Conservation (phyloP, 2,329 filamentous ascomycete genomes). For the Dothideomycetidae sp. region DNA sequence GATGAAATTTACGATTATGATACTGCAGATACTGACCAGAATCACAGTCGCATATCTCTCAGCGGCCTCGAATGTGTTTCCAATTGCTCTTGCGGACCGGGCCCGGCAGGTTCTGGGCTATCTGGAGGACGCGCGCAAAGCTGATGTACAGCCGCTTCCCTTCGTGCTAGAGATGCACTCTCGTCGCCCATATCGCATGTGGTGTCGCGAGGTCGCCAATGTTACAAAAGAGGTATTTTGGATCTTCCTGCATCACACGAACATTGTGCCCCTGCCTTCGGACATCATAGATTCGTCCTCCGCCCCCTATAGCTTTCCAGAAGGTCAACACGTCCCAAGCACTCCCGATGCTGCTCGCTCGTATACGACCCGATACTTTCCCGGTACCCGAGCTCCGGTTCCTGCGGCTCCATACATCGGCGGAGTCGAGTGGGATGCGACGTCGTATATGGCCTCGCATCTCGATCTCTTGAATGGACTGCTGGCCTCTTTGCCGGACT, state of each 20-base stretch:
- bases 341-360: constrained; percentile 1
- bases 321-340: background rate
- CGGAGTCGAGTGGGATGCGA: constrained; percentile 96
- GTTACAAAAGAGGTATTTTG: constrained; percentile 98
- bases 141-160: constrained; percentile 58
- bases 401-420: constrained; percentile 92
- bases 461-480: constrained; percentile 87
- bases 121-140: constrained; percentile 62
- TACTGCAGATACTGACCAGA: constrained; percentile 7
- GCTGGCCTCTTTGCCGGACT: constrained; percentile 61
- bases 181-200: constrained; percentile 77
- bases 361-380: constrained; percentile 58
- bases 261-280: constrained; percentile 57
- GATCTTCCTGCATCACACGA: constrained; percentile 94
- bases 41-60: constrained; percentile 60
- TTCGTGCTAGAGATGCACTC: constrained; percentile 86
- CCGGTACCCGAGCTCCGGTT: constrained; percentile 72
- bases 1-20: no score
- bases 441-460: constrained; percentile 86
- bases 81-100: constrained; percentile 40
- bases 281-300: constrained; percentile 16
- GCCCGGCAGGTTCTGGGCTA: constrained; percentile 64
- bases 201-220: constrained; percentile 82
- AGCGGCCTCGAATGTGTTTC: constrained; percentile 34
- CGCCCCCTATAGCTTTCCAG: background rate